Evolutionary conservation across 176 grass and related monocot species (phyloP).

Genomic region (Panicum miliaceum): DNA sequence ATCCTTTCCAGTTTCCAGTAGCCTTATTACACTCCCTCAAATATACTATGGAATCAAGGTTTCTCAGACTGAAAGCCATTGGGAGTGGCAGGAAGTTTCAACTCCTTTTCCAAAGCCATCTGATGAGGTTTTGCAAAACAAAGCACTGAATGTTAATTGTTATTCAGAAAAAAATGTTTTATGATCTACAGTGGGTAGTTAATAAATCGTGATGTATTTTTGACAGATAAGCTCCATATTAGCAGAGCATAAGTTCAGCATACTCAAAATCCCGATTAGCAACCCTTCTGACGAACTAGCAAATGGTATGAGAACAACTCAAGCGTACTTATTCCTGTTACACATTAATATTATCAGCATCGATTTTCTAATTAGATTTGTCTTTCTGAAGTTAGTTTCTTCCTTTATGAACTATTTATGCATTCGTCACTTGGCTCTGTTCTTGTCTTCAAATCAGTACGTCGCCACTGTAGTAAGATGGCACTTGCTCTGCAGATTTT

Average conservation of each 20-base stretch:
- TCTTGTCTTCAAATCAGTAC: constrained; percentile 11
- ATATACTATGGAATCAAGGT: constrained; percentile 57
- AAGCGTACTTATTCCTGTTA: constrained; percentile 12
- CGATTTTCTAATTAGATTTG: background rate
- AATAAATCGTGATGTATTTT: constrained; percentile 40
- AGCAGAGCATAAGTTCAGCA: constrained; percentile 55
- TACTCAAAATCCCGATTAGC: constrained; percentile 78
- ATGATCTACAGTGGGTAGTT: constrained; percentile 6
- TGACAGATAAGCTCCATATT: constrained; percentile 68
- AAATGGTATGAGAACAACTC: constrained; percentile 57
- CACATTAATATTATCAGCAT: constrained; percentile 12
- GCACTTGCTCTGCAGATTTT: background rate
- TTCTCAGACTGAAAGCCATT: constrained; percentile 43
- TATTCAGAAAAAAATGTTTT: background rate
- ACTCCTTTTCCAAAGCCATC: constrained; percentile 66
- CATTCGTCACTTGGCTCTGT: background rate
- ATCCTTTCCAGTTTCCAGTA: constrained; percentile 64
- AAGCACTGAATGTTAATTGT: background rate
- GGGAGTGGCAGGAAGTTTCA: constrained; percentile 68
- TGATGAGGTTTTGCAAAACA: constrained; percentile 62
- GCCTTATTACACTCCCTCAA: constrained; percentile 67
- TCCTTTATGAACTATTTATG: constrained; percentile 18
- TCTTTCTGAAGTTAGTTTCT: constrained; percentile 10
- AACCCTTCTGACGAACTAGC: constrained; percentile 61
- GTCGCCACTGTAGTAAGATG: background rate